Evolutionary conservation across 2,329 filamentous ascomycete species (phyloP), one percentile per base, ranked within the genome.

Genomic region (Tolypocladium inflatum): DNA sequence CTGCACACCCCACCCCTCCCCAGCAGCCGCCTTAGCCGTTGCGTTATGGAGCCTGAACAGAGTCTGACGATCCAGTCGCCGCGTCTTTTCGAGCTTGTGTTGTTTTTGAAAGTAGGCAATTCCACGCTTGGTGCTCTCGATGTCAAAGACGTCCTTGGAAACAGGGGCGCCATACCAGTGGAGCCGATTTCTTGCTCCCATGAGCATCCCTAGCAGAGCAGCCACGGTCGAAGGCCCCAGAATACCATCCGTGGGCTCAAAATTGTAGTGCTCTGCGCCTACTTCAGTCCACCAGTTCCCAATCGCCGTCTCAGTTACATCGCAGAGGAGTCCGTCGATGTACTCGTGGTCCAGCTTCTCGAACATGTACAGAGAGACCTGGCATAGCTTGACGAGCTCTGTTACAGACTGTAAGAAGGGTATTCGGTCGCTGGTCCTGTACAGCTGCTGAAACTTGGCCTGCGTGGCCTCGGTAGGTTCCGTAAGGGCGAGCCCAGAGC

Each of bases 251-350:
- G 88, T 89, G 1, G 94, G 93, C 71, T 97, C 94, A 39, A 91
- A 84, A 57, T 93, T 95, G 76, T 93, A 97, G 67, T 94, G 87
- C 63, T 97, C 93, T 0, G 87, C 87, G 2, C 94, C 94, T 60
- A 97, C 88, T 66, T 96, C 90, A 1, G 89, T 87, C 94, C 94
- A 97, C 94, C 94, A 99, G 70, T 97, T 90, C 61, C 87, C 88
- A 65, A 97, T 85, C 2, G 92, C 91, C 61, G 82, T 87, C 71
- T 99, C 94, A 0, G 94, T 97, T 50, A 94, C 80, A 74, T 99
- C 94, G 70, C 94, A 99, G 3, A 99, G 81, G 30, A 97, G 75
- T 0, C 94, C 94, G 67, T 99, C 94, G 9, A 90, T 89, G 69
- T 96, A 97, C 63, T 92, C 89, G 37, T 87, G 82, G n/a, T 90